phyloP scores from a whole-genome alignment of 2,329 filamentous ascomycete species.

The Monosporascus sp. region DNA sequence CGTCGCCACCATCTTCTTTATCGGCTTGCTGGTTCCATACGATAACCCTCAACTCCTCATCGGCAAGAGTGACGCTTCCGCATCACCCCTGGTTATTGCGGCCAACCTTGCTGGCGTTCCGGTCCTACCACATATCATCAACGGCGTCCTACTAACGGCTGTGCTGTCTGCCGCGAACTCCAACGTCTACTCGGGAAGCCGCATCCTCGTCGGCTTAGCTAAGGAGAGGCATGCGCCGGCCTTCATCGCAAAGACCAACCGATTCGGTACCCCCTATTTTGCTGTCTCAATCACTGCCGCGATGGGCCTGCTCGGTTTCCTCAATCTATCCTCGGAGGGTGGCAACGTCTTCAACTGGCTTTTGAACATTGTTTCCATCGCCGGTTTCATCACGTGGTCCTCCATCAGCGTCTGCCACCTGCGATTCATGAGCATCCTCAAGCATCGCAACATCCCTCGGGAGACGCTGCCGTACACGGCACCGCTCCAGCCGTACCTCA shows the following conservation, averaged over 20 bases:
- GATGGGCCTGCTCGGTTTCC: slow-evolving; percentile 60
- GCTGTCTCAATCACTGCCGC: slow-evolving; percentile 53
- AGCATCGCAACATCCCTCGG: slow-evolving; percentile 51
- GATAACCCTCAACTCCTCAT: slow-evolving; percentile 49
- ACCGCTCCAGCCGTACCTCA: slow-evolving; percentile 57
- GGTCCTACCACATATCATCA: slow-evolving; percentile 65
- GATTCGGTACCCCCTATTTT: slow-evolving; percentile 56
- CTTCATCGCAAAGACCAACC: slow-evolving; percentile 55
- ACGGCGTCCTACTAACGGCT: slow-evolving; percentile 71
- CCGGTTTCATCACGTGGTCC: slow-evolving; percentile 66
- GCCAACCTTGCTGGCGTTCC: slow-evolving; percentile 57
- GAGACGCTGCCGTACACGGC: slow-evolving; percentile 55
- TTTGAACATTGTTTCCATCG: slow-evolving; percentile 64
- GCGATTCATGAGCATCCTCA: slow-evolving; percentile 58
- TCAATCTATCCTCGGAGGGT: slow-evolving; percentile 57
- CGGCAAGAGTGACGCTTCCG: slow-evolving; percentile 51
- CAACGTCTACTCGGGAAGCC: slow-evolving; percentile 68
- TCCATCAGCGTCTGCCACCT: slow-evolving; percentile 61
- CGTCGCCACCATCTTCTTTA: slow-evolving; percentile 60
- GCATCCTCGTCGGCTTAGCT: slow-evolving; percentile 62
- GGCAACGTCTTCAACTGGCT: slow-evolving; percentile 66
- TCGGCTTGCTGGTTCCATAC: slow-evolving; percentile 66
- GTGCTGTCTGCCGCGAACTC: slow-evolving; percentile 76
- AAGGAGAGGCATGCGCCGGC: slow-evolving; percentile 58
- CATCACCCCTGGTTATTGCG: slow-evolving; percentile 61